Evolutionary conservation across 2,329 filamentous ascomycete genomes (phyloP), one percentile per base, ranked within the genome.

Genomic region (Ophiostoma sp.): DNA sequence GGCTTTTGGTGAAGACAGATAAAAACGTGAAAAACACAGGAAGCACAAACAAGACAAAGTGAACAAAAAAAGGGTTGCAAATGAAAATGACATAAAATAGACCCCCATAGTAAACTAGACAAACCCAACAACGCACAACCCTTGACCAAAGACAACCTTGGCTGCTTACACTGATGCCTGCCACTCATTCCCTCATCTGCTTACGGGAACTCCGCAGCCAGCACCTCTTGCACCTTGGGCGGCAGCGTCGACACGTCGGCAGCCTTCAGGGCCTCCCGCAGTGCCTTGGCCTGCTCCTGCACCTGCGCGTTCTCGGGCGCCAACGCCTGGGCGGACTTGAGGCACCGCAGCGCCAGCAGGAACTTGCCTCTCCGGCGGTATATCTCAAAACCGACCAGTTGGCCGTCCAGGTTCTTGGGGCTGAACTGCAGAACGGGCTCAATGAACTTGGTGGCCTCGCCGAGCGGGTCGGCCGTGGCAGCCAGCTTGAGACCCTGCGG

Each of bases 371-470:
- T 88, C 79, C 94, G 88, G 74, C 97, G 86, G 80, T 93, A 95
- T 22, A 99, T 92, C 83, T 98, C 95, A 78, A 98, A 98, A 5
- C 94, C 96, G 70, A 91, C 89, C 76, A 91, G 87, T 82, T 99
- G 96, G 28, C 89, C 93, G 75, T 96, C 90, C 66, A 97, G 88
- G 80, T 90, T 93, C 84, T 92, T 89, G 1, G 94, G 91, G 79
- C 91, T 95, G 79, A 91, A 92, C 81, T 97, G 92, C 74, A 99
- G 86, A 78, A 99, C 85, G 2, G 93, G 94, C 19, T 83, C 86
- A 73, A 99, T 82, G 80, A 96, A 97, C 81, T 95, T 97, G 85
- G 94, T 92, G 2, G 94, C 94, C 78, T 96, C 94, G 66, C 90
- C 91, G 61, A 99, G 83, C 9, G 96, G 95, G 72, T 96, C 91